Conservation (phyloP, 768 basidiomycete genomes). For the Agaricus subrufescens region DNA sequence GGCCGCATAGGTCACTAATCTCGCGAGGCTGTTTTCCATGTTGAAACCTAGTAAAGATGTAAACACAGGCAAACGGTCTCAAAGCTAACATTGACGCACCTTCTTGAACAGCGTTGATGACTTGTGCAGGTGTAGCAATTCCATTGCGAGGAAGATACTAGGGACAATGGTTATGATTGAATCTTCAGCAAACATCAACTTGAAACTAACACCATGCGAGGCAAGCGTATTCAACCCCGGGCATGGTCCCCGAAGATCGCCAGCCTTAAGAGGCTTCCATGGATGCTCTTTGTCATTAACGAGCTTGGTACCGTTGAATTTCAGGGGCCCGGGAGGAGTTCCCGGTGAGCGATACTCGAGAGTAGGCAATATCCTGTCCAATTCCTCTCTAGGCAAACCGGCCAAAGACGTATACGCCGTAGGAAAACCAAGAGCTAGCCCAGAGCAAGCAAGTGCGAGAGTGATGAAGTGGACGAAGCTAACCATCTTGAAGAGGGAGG, state of each 20-base stretch:
- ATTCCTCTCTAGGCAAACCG: conserved; percentile 17
- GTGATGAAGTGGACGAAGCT: conserved; percentile 1
- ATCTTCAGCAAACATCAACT: background rate
- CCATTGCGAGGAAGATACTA: conserved; percentile 15
- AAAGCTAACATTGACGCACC: background rate
- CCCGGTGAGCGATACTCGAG: conserved; percentile 9
- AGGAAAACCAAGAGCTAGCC: conserved; percentile 15
- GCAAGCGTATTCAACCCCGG: too few relatives aligned
- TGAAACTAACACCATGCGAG: background rate
- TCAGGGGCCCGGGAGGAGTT: conserved; percentile 9
- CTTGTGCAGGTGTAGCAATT: conserved; percentile 12
- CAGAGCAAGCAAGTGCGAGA: conserved; percentile 1
- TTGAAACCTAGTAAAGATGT: conserved; percentile 11
- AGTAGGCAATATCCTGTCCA: conserved; percentile 14
- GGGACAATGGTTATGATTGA: background rate
- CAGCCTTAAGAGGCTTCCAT: conserved; percentile 13
- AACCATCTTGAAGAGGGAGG: background rate
- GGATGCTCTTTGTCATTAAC: conserved; percentile 14
- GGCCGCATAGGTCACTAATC: conserved; percentile 14
- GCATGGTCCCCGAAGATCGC: background rate
- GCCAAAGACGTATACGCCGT: conserved; percentile 17
- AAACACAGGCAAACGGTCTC: too few relatives aligned
- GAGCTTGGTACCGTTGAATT: conserved; percentile 11
- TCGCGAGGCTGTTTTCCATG: conserved; percentile 13
- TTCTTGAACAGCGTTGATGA: conserved; percentile 14